phyloP scores from a whole-genome alignment of 352 stramenopile species.

The Phytophthora foliorum region DNA sequence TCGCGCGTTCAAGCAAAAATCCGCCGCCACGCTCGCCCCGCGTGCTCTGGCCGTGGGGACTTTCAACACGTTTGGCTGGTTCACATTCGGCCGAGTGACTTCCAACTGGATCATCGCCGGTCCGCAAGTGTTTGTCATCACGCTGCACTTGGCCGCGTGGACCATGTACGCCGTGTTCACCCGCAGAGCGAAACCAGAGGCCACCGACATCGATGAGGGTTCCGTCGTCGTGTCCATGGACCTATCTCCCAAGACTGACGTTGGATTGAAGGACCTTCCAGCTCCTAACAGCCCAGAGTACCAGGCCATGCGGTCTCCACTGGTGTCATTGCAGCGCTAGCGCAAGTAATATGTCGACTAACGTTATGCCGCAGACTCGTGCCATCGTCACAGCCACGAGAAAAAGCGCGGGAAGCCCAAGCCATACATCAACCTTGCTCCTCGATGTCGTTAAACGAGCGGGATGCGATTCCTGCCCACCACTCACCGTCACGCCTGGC shows the following conservation, averaged over 20 bases:
- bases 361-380: no score
- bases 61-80: constrained; percentile 64
- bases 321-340: constrained; percentile 20
- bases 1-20: constrained; percentile 45
- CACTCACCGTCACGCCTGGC: background rate
- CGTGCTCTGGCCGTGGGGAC: constrained; percentile 49
- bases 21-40: constrained; percentile 46
- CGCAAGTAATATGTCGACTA: no score
- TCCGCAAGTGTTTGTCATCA: constrained; percentile 54
- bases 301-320: constrained; percentile 24
- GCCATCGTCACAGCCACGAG: background rate
- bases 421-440: background rate
- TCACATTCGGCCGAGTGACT: constrained; percentile 57
- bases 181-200: constrained; percentile 9
- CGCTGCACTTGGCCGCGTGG: constrained; percentile 41
- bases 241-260: constrained; percentile 28
- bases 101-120: constrained; percentile 64
- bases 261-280: constrained; percentile 9
- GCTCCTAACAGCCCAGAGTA: constrained; percentile 31
- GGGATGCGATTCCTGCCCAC: no score
- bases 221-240: constrained; percentile 18
- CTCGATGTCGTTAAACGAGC: background rate
- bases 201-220: constrained; percentile 20
- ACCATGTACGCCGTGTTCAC: constrained; percentile 47
- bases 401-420: constrained; percentile 9